Percentiles rank a stretch among this genome's conserved stretches.
These are phyloP conservation scores for Suillus plorans DNA, from an alignment of 768 basidiomycete genomes.

Conservation along the genomic window DNA sequence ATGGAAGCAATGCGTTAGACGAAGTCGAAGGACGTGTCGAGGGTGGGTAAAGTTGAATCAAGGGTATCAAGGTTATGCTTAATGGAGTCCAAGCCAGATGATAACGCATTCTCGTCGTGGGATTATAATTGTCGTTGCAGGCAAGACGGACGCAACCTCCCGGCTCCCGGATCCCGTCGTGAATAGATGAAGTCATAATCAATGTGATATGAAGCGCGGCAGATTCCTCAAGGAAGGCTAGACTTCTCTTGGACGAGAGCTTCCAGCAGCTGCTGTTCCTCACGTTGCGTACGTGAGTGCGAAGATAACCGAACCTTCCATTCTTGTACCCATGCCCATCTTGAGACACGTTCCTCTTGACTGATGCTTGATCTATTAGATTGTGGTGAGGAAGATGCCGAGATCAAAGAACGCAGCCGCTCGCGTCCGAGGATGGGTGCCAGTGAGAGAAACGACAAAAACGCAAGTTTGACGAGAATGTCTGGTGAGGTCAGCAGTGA, in stretches of 20 bases:
- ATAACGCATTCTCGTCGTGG: constrained; percentile 7
- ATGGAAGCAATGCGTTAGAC: constrained; percentile 15
- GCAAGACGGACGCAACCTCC: background rate
- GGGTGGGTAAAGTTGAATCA: constrained; percentile 31
- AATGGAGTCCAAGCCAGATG: constrained; percentile 18
- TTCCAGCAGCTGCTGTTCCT: constrained; percentile 46
- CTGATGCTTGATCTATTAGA: constrained; percentile 19
- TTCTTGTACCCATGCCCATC: constrained; percentile 69
- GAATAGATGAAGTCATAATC: constrained; percentile 12
- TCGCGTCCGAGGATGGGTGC: constrained; percentile 83
- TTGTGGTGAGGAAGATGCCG: constrained; percentile 24
- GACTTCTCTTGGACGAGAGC: constrained; percentile 57
- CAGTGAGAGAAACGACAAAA: constrained; percentile 80
- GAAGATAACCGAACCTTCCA: constrained; percentile 64
- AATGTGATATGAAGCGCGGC: constrained; percentile 5
- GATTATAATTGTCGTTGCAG: constrained; percentile 8
- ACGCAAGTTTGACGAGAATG: constrained; percentile 79
- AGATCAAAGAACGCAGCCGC: constrained; percentile 57
- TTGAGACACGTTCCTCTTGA: constrained; percentile 37
- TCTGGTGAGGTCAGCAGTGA: constrained; percentile 81
- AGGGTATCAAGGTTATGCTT: constrained; percentile 30
- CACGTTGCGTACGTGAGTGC: constrained; percentile 45
- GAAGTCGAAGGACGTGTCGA: constrained; percentile 9
- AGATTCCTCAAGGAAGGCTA: constrained; percentile 22
- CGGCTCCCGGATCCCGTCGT: constrained; percentile 2